Percentiles rank a stretch among this genome's conserved stretches.
These are phyloP conservation scores for Eremothecium cymbalariae DNA, from an alignment of 1,139 yeast genomes.

Conservation along the genomic window DNA sequence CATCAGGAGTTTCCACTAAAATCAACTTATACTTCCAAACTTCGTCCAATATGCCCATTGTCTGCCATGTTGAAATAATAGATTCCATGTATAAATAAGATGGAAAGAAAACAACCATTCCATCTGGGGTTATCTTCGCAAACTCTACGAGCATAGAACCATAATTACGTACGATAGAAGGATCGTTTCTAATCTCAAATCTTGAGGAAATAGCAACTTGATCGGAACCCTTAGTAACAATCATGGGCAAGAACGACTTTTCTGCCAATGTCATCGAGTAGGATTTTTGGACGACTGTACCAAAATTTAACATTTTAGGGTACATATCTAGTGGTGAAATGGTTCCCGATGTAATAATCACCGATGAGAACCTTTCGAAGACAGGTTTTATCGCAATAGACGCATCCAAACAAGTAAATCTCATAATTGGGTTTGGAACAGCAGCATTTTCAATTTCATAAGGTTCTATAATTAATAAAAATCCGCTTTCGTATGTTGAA, in stretches of 20 bases:
- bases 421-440: constrained; percentile 94
- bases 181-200: constrained; percentile 94
- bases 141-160: constrained; percentile 89
- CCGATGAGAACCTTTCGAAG: constrained; percentile 88
- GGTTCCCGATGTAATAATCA: constrained; percentile 93
- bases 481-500: constrained; percentile 90
- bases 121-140: constrained; percentile 94
- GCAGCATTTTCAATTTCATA: constrained; percentile 95
- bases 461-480: constrained; percentile 85
- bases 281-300: constrained; percentile 89
- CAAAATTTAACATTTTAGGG: constrained; percentile 92
- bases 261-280: constrained; percentile 93
- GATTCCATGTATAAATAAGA: constrained; percentile 96
- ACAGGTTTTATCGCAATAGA: constrained; percentile 97
- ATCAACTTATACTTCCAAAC: constrained; percentile 96
- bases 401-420: constrained; percentile 93
- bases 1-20: constrained; percentile 98
- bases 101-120: constrained; percentile 95
- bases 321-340: constrained; percentile 98
- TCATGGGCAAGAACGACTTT: constrained; percentile 86
- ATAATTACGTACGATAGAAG: constrained; percentile 92
- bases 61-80: constrained; percentile 96
- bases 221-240: constrained; percentile 94
- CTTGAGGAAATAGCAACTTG: constrained; percentile 95
- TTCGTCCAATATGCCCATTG: constrained; percentile 94